Evolutionary conservation across 2,329 filamentous ascomycete species (phyloP).

Genomic region (Trichoderma pleuroti): DNA sequence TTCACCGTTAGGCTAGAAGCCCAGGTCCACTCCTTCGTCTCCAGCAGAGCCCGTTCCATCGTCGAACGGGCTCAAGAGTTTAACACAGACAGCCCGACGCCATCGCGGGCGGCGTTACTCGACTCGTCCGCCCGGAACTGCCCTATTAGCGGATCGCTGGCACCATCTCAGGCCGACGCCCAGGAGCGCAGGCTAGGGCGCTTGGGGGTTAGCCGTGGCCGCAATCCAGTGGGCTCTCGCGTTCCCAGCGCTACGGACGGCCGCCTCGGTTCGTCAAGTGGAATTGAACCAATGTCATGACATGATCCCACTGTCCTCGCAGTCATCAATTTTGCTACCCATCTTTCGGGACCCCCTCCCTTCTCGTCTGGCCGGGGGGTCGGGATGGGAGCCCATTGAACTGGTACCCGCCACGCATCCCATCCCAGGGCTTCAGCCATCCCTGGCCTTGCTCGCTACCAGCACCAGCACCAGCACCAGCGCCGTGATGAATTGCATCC

Average conservation of each 20-base stretch:
- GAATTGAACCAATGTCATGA: too few species aligned
- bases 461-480: neutral
- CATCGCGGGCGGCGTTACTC: neutral
- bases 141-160: slow-evolving; percentile 7
- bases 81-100: neutral
- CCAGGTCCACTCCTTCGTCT: neutral
- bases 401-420: neutral
- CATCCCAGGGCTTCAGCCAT: neutral
- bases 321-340: neutral
- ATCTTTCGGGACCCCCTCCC: slow-evolving; percentile 17
- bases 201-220: neutral
- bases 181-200: neutral
- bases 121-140: neutral
- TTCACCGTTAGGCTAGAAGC: neutral
- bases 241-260: neutral
- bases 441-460: neutral
- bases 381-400: neutral
- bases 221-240: neutral
- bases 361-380: neutral
- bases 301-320: too few species aligned
- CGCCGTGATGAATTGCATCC: neutral
- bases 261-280: neutral
- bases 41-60: neutral
- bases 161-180: neutral
- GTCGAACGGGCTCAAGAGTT: neutral